Evolutionary conservation across 2,329 filamentous ascomycete species (phyloP).

Genomic region (Pestalotiopsis sp.): DNA sequence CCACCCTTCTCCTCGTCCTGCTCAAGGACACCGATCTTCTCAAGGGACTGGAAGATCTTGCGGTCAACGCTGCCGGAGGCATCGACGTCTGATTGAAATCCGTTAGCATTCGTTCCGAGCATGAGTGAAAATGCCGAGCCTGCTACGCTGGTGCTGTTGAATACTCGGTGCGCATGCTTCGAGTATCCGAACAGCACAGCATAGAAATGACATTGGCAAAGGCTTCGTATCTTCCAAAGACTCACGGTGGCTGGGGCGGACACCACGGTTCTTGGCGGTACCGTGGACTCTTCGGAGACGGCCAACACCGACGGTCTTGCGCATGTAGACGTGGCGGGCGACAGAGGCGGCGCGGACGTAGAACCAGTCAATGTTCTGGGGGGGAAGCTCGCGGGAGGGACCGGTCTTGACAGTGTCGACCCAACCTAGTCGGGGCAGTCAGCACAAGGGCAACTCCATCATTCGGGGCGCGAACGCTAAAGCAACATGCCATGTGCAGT

Average conservation of each 20-base stretch:
- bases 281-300: constrained; percentile 97
- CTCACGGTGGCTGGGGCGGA: constrained; percentile 75
- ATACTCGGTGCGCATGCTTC: no score
- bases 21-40: constrained; percentile 99
- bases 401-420: constrained; percentile 99
- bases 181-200: no score
- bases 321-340: constrained; percentile 97
- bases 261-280: constrained; percentile 95
- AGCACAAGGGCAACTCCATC: not conserved
- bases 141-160: not conserved
- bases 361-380: constrained; percentile 98
- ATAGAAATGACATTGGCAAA: not conserved
- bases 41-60: constrained; percentile 94
- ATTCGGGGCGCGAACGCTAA: not conserved
- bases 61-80: constrained; percentile 95
- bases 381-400: constrained; percentile 93
- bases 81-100: constrained; percentile 65
- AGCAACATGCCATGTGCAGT: not conserved
- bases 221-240: not conserved
- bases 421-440: constrained; percentile 67
- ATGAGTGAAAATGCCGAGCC: not conserved
- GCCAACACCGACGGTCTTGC: constrained; percentile 99
- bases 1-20: constrained; percentile 98
- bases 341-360: constrained; percentile 89
- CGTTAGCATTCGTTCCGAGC: not conserved